Evolutionary conservation across 331 rosid genomes (phyloP).

Genomic region (Quercus tomentella): DNA sequence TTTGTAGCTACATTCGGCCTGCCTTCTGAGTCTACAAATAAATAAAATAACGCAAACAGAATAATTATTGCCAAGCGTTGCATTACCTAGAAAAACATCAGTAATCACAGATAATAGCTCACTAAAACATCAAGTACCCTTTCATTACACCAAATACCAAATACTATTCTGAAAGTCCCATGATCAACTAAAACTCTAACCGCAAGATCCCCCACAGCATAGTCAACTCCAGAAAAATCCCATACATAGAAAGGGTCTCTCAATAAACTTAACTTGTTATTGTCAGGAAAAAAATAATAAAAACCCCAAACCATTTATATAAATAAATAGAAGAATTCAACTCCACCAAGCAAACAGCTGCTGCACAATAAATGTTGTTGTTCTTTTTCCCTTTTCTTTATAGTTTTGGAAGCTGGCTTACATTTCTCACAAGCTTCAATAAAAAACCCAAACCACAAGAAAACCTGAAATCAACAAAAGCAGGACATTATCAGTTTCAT

Average conservation of each 20-base stretch:
- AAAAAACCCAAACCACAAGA: conserved; percentile 56
- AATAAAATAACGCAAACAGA: too few relatives aligned
- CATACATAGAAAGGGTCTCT: neutral
- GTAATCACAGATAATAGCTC: neutral
- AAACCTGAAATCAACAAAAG: conserved; percentile 45
- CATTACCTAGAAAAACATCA: neutral
- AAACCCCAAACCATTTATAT: conserved; percentile 24
- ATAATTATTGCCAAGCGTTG: neutral
- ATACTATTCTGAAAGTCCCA: neutral
- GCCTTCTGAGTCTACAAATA: too few relatives aligned
- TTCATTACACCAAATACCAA: neutral
- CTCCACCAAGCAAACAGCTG: conserved; percentile 42
- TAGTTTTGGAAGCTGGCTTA: conserved; percentile 43
- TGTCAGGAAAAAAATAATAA: neutral
- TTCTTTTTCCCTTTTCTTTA: conserved; percentile 24
- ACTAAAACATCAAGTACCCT: neutral
- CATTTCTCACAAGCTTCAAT: conserved; percentile 68
- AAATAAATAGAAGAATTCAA: conserved; percentile 8
- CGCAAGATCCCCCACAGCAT: neutral
- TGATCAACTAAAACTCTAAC: neutral
- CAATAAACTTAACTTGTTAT: neutral
- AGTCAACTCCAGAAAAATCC: conserved; percentile 3
- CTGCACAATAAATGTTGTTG: conserved; percentile 36
- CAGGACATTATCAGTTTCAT: neutral
- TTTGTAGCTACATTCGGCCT: too few relatives aligned